Percentiles rank a stretch among this genome's conserved stretches.
Evolutionary conservation across 2,329 filamentous ascomycete species (phyloP).

Genomic region (Aureobasidium vineae): DNA sequence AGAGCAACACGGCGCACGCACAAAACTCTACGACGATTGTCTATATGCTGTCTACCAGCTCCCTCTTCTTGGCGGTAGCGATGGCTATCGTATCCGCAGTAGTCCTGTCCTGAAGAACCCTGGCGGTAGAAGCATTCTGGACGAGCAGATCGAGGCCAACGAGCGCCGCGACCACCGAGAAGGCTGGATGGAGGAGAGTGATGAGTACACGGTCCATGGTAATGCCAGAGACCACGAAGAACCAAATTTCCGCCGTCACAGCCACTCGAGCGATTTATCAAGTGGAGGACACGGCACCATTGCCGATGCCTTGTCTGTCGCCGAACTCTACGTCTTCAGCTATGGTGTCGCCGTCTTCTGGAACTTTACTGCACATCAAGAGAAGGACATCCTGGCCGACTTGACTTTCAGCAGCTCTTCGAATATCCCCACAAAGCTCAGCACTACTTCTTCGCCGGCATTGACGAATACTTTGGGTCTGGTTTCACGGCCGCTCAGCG

Average conservation of each 20-base stretch:
- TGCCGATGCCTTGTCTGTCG: slow-evolving; percentile 73
- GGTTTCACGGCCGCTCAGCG: slow-evolving; percentile 73
- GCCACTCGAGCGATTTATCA: slow-evolving; percentile 36
- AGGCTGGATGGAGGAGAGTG: slow-evolving; percentile 82
- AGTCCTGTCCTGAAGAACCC: slow-evolving; percentile 90
- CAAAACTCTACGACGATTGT: slow-evolving; percentile 97
- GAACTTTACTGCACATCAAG: slow-evolving; percentile 96
- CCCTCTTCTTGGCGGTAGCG: slow-evolving; percentile 77
- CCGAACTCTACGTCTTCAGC: slow-evolving; percentile 95
- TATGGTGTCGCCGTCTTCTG: slow-evolving; percentile 98
- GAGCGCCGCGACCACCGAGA: slow-evolving; percentile 87
- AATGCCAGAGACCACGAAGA: slow-evolving; percentile 28
- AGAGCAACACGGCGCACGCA: slow-evolving; percentile 82
- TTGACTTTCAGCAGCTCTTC: slow-evolving; percentile 80
- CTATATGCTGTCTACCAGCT: slow-evolving; percentile 94
- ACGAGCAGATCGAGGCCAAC: slow-evolving; percentile 93
- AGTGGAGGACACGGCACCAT: slow-evolving; percentile 56
- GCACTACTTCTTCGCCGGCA: slow-evolving; percentile 29
- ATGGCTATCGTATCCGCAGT: slow-evolving; percentile 84
- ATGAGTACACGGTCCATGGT: slow-evolving; percentile 51
- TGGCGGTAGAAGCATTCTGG: slow-evolving; percentile 86
- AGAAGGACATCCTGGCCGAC: slow-evolving; percentile 94
- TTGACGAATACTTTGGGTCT: slow-evolving; percentile 56
- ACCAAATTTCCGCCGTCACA: slow-evolving; percentile 31
- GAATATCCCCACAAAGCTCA: slow-evolving; percentile 33